Evolutionary conservation across 2,329 filamentous ascomycete species (phyloP), one percentile per base, ranked within the genome.

Genomic region (Zelopaecilomyces penicillatus): DNA sequence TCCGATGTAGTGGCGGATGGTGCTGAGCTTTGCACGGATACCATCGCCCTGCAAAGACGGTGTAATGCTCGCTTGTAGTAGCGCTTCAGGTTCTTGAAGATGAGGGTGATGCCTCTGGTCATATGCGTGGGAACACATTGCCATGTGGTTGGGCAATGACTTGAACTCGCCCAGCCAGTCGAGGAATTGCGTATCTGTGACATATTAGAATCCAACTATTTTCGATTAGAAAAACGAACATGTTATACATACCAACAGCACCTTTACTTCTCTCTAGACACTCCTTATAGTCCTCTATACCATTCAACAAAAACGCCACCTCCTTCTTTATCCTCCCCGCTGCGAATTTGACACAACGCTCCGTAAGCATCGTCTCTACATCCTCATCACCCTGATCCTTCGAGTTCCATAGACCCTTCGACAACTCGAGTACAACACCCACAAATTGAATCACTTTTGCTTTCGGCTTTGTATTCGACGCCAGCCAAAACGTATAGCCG

Each of bases 401-500:
- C 32, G 27, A 11, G 27, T 6, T 11, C 2, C 1, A 33, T 4
- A 49, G 29, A 1, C 10, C 10, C 8, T 34, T 39, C 2, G 58
- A 37, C 2, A 35, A 4, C 2, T 32, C 26, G 1, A 72, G 53
- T 4, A 58, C 36, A 1, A 37, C 38, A 0, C 30, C 27, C 0
- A 71, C 52, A 36, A 71, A 71, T 0, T 11, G 26, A 0, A 49
- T 37, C 6, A 60, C 58, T n/a, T 51, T 53, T 1, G 45, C 30
- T 0, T 51, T 32, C 1, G 52, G 19, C 19, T 19, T 50, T 7
- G 50, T 47, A 45, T 75, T 75, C 1, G 62, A 63, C 3, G 71
- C 64, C 6, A 74, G 41, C 65, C 70, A 74, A 34, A 71, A 70
- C 3, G 61, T 55, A 41, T 61, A 62, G n/a, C 51, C 50, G 0